These are phyloP conservation scores for Piper longum DNA, from an alignment of 164 flowering plant species.

Conservation along the genomic window DNA sequence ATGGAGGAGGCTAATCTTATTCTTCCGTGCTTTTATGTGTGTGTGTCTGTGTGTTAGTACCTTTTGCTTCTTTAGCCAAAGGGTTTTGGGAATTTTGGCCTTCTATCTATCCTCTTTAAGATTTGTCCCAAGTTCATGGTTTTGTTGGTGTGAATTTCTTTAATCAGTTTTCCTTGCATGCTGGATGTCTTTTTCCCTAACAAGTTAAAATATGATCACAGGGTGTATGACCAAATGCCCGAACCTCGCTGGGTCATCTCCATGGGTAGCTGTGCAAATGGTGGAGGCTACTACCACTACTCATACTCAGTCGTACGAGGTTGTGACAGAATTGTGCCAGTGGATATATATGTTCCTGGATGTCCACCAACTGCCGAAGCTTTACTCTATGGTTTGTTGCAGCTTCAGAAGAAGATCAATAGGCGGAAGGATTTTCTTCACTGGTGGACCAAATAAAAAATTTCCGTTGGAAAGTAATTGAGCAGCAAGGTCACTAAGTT, in stretches of 20 bases:
- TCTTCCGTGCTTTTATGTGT: too few species aligned
- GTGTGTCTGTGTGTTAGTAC: too few species aligned
- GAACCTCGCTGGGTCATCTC: slow-evolving; percentile 99
- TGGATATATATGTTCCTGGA: slow-evolving; percentile 95
- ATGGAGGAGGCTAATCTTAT: too few species aligned
- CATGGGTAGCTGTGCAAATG: slow-evolving; percentile 99
- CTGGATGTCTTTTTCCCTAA: too few species aligned
- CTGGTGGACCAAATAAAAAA: slow-evolving; percentile 80
- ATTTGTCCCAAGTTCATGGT: too few species aligned
- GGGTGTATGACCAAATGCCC: slow-evolving; percentile 99
- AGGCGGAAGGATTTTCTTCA: slow-evolving; percentile 85
- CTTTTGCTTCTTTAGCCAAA: too few species aligned
- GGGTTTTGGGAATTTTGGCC: too few species aligned
- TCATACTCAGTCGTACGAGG: slow-evolving; percentile 97
- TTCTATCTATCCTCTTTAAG: too few species aligned
- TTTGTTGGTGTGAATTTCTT: too few species aligned
- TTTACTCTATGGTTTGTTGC: slow-evolving; percentile 81
- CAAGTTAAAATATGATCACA: slow-evolving; percentile 10
- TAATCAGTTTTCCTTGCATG: too few species aligned
- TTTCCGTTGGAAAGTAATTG: not conserved
- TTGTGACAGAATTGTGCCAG: slow-evolving; percentile 95
- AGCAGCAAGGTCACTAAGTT: not conserved
- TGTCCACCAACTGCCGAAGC: slow-evolving; percentile 99
- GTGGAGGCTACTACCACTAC: slow-evolving; percentile 98
- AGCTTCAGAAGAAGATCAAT: slow-evolving; percentile 94